Evolutionary conservation across 176 grass and related monocot genomes (phyloP), one percentile per base, ranked within the genome.

Genomic region (Chrysopogon serrulatus): DNA sequence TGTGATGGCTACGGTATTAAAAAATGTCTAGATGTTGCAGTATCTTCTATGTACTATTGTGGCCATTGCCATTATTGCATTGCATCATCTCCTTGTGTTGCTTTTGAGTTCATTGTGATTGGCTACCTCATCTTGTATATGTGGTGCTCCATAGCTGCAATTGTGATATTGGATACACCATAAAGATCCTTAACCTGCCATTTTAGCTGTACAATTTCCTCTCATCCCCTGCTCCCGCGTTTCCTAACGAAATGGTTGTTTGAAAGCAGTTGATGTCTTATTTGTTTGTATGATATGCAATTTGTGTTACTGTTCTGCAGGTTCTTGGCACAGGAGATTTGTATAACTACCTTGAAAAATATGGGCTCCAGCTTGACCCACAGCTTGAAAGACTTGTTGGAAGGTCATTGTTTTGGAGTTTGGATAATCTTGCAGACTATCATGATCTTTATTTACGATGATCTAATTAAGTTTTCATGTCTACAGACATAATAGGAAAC

Each of bases 271-370:
- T 81, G 30, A 19, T 30, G 60, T 77, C 2, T 14, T 14, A 39
- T 61, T 65, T 71, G 41, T 54, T 37, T 71, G 19, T 40, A 36
- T 71, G 59, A 77, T 48, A 78, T 85, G 28, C 27, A 26, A 65
- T 60, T 32, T 23, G 34, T 70, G 11, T 1, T 84, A 15, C 39
- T 67, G 32, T 33, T 17, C 26, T 81, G 53, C 79, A 99, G 96
- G 93, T 99, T 84, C 87, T 96, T 78, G 96, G 93, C n/a, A 99
- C 93, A 60, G 88, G 90, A 76, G 87, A 92, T 78, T 84, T 99
- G 82, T 86, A 87, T 84, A 78, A 79, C 56, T 99, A 94, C 78
- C 93, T 99, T 7, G 67, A 87, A 77, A 99, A 89, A 86, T 99
- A 99, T 16, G 83, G 84, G 44, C 81, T 96, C 18, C 77, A 94